phyloP scores from a whole-genome alignment of 371 early-diverging fungal species.

The Rhizopus delemar region DNA sequence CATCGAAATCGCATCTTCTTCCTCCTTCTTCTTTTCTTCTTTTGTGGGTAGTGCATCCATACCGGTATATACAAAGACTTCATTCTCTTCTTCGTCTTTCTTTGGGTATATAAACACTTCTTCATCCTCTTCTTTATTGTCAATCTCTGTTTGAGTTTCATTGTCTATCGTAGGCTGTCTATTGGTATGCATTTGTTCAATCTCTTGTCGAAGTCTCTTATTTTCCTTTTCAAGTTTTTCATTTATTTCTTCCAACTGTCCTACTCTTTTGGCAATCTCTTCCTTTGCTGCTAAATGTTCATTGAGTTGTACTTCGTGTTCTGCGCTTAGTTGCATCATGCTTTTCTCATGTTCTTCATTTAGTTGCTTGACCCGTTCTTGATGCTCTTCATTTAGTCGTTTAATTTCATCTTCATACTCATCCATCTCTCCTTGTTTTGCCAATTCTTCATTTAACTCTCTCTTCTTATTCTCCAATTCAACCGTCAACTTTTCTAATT shows the following conservation, averaged over 20 bases:
- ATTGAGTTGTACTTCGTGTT: conserved; percentile 11
- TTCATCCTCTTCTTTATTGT: conserved; percentile 22
- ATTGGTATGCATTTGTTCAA: conserved; percentile 12
- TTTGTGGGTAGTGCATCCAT: conserved; percentile 30
- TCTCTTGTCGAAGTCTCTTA: conserved; percentile 11
- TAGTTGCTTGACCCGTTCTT: background rate
- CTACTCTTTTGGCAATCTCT: background rate
- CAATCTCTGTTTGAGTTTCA: conserved; percentile 8
- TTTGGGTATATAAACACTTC: conserved; percentile 46
- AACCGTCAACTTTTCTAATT: conserved; percentile 24
- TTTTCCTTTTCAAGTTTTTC: conserved; percentile 19
- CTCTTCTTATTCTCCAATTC: conserved; percentile 35
- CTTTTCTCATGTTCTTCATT: background rate
- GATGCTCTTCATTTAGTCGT: conserved; percentile 9
- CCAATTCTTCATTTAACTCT: background rate
- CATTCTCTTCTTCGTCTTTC: conserved; percentile 39
- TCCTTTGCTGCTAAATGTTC: conserved; percentile 5
- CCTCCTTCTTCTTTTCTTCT: background rate
- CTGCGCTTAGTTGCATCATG: background rate
- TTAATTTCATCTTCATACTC: conserved; percentile 10
- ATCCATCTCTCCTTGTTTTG: background rate
- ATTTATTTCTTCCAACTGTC: conserved; percentile 13
- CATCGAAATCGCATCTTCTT: background rate
- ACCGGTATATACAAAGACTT: conserved; percentile 45
- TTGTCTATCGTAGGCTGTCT: background rate